Base-by-base conservation (phyloP, 805 yeast genomes). In the Candida ponderosae region DNA sequence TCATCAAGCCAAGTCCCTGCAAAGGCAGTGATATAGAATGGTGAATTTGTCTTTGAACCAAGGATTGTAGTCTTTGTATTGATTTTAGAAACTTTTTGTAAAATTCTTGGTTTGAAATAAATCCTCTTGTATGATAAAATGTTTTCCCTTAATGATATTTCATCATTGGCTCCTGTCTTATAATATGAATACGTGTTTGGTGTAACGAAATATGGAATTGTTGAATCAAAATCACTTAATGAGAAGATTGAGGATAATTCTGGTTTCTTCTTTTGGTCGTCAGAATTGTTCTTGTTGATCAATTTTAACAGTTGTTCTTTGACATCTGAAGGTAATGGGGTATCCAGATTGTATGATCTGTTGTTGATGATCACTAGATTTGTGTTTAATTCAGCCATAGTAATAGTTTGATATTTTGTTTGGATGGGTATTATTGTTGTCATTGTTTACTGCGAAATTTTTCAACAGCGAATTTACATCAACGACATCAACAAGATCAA, bases 111-210 rank as follows among this genome's bases (percentile, higher is more conserved):
- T 27, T 65, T 65, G 47, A 74, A 66, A 38, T 61, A 64, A 16
- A 71, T 61, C 37, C 66, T 53, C 29, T 54, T 48, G 46, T 53
- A 73, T 14, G 71, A 66, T 29, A 55, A 44, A 37, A 62, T 64
- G 47, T 73, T 73, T 44, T 66, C 69, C 34, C 63, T 44, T 38
- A 70, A 50, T 1, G 76, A 56, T 31, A 66, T 51, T 46, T 71
- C 69, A 51, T 73, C 78, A 36, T 70, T 73, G 19, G 74, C 57
- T 6, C 74, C 78, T 7, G 76, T 68, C 2, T 65, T 59, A 41
- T 56, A 68, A 47, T 69, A 73, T 15, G 62, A 59, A 61, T 63
- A 66, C 1, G 70, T 63, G 6, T 51, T 44, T 6, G 42, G 46
- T 4, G 66, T 52, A 17, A 66, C 43, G 5, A 53, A 48, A 32